Conservation (phyloP, 1,284 basidiomycete species). For the Ganoderma leucocontextum region DNA sequence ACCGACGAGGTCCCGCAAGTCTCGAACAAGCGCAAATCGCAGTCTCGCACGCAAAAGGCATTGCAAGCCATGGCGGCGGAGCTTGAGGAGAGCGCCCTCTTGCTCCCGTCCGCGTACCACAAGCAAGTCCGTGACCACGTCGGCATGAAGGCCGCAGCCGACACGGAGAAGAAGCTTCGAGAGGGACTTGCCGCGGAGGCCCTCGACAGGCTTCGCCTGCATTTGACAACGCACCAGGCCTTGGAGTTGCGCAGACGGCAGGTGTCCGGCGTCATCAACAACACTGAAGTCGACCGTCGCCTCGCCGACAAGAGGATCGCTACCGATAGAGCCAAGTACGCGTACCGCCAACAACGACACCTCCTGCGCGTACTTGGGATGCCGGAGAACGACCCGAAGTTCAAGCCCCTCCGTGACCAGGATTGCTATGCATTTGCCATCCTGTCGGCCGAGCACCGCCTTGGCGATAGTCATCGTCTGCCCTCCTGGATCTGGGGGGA, state of each 20-base stretch:
- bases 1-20: not conserved
- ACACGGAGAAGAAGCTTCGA: not conserved
- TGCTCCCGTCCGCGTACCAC: not conserved
- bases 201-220: not conserved
- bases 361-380: not conserved
- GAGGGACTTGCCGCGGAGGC: not conserved
- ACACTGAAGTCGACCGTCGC: not conserved
- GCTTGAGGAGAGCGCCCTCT: not conserved
- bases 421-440: not conserved
- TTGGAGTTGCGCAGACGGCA: not conserved
- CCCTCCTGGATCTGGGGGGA: constrained; percentile 10
- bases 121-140: not conserved
- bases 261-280: not conserved
- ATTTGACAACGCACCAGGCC: not conserved
- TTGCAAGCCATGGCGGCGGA: not conserved
- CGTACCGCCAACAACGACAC: not conserved
- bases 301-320: not conserved
- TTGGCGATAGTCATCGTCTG: not conserved
- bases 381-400: not conserved
- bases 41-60: not conserved
- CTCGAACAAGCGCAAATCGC: not conserved
- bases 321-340: not conserved
- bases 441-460: not conserved
- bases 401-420: not conserved
- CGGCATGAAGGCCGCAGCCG: not conserved